These are phyloP conservation scores for Ophiocordyceps sinensis DNA, from an alignment of 2,329 filamentous ascomycete genomes.

Conservation along the genomic window DNA sequence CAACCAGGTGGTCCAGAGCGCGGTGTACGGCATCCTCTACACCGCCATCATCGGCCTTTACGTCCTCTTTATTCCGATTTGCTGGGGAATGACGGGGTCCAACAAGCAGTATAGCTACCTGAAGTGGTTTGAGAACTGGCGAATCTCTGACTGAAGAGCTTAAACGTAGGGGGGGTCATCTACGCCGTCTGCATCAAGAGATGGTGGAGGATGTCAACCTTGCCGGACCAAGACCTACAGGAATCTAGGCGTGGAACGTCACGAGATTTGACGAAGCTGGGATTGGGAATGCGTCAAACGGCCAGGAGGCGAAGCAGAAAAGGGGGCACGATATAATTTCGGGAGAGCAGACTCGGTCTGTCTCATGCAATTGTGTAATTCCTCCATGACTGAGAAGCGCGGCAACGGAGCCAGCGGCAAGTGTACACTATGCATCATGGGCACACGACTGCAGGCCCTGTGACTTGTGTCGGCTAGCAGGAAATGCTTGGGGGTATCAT, in stretches of 20 bases:
- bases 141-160: slow-evolving; percentile 48
- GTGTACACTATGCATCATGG: slow-evolving; percentile 1
- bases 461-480: background rate
- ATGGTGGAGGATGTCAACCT: too few relatives aligned
- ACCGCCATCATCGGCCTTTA: slow-evolving; percentile 65
- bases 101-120: slow-evolving; percentile 79
- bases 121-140: slow-evolving; percentile 87
- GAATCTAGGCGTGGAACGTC: background rate
- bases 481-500: slow-evolving; percentile 14
- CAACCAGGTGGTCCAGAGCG: slow-evolving; percentile 47
- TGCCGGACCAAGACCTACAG: too few relatives aligned
- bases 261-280: background rate
- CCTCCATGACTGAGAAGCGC: slow-evolving; percentile 3
- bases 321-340: slow-evolving; percentile 2
- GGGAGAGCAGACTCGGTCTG: slow-evolving; percentile 7
- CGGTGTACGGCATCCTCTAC: slow-evolving; percentile 64
- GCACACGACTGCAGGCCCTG: background rate
- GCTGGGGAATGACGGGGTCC: slow-evolving; percentile 85
- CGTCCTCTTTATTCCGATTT: slow-evolving; percentile 81
- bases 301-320: slow-evolving; percentile 7
- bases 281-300: slow-evolving; percentile 2
- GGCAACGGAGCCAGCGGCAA: background rate
- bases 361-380: slow-evolving; percentile 16
- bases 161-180: background rate
- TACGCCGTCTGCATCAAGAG: background rate